Percentiles rank a stretch among this genome's conserved stretches.
Conservation (phyloP, 176 grass and related monocot genomes). For the Chrysopogon serrulatus region DNA sequence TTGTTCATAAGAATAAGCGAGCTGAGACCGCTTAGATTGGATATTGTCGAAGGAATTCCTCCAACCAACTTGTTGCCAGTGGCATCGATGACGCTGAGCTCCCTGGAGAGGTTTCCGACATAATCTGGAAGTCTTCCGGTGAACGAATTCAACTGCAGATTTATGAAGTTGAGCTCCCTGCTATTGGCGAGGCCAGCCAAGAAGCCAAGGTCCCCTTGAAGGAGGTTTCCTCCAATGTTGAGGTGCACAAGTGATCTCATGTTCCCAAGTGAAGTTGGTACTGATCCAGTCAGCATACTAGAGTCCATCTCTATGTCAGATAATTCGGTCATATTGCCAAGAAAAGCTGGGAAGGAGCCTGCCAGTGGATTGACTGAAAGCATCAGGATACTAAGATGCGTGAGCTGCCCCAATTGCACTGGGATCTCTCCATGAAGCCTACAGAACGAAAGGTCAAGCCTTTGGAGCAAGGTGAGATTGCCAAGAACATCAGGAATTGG, state of each 20-base stretch:
- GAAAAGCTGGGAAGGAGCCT: neutral
- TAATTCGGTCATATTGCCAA: neutral
- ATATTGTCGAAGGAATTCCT: neutral
- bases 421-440: neutral
- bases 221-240: neutral
- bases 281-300: neutral
- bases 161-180: neutral
- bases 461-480: neutral
- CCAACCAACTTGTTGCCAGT: neutral
- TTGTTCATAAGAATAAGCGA: neutral
- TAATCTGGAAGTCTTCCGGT: neutral
- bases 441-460: neutral
- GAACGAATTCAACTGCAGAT: neutral
- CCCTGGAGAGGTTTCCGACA: neutral
- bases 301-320: fast-evolving
- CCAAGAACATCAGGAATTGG: neutral
- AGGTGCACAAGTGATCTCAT: fast-evolving
- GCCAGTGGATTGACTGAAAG: neutral
- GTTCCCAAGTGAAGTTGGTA: neutral
- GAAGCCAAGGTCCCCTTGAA: neutral
- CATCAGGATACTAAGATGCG: neutral
- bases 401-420: neutral
- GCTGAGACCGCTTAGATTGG: neutral
- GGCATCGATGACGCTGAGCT: neutral
- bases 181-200: neutral